Evolutionary conservation across 768 basidiomycete species (phyloP), one percentile per base, ranked within the genome.

Genomic region (Serendipita sp.): DNA sequence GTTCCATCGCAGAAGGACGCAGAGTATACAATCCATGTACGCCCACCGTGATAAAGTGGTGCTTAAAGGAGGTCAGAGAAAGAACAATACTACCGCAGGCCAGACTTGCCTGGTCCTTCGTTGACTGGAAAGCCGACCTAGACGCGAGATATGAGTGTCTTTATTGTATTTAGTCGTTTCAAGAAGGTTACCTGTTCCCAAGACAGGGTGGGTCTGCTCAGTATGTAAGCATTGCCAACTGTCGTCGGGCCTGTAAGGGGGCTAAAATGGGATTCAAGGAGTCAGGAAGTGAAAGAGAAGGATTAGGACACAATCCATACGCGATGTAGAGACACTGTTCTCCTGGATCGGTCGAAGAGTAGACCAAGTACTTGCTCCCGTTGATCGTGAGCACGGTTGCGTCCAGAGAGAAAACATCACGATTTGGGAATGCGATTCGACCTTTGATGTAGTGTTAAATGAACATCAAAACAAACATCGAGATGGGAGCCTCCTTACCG

Each of bases 11-110:
- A 65, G 28, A 44, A 30, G 13, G 65, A 65, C 18, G 51, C 65
- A n/a, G 56, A 62, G 52, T 65, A 65, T 23, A 65, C 56, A 11
- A 62, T 28, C 45, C 46, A 65, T 23, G 65, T 65, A 35, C 56
- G 51, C 34, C 65, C 65, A 30, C 56, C 52, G 52, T 65, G 35
- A 36, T 41, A 41, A 13, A 41, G 41, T 41, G 41, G 41, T 41
- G 13, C 41, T 41, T 5, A 5, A 13, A 41, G 41, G 41, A 41
- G 13, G 41, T 7, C 41, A 13, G 5, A 41, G 13, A 41, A 41
- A 41, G 41, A 41, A 41, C 13, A 41, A 7, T 13, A 5, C 7
- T 13, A 13, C 7, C 13, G 16, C 16, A 13, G 34, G 15, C 28
- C 23, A 10, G 44, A 13, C 47, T 11, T 65, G 34, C 51, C 64